Percentiles rank a stretch among this genome's conserved stretches.
These are phyloP conservation scores for Liquidambar formosana DNA, from an alignment of 164 flowering plant genomes.

Conservation along the genomic window DNA sequence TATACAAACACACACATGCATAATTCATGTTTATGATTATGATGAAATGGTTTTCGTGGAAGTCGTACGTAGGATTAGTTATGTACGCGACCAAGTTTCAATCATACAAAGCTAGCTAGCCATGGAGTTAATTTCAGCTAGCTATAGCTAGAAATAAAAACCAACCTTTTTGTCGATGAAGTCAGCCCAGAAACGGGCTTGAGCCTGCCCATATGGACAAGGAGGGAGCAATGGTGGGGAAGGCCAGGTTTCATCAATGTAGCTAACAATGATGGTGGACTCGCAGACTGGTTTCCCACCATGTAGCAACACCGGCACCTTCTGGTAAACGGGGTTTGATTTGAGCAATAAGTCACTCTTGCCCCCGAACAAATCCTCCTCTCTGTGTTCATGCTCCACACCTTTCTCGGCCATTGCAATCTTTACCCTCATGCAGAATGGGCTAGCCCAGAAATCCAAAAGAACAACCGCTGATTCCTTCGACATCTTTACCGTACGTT, in stretches of 20 bases:
- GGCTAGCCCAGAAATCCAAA: conserved; percentile 47
- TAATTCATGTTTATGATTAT: too few relatives aligned
- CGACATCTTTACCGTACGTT: conserved; percentile 26
- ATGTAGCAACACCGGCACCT: conserved; percentile 54
- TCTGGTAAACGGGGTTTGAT: conserved; percentile 50
- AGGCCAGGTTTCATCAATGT: conserved; percentile 58
- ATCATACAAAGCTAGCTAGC: neutral
- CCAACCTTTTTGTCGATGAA: conserved; percentile 53
- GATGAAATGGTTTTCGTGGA: too few relatives aligned
- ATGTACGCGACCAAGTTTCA: too few relatives aligned
- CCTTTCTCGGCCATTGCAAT: conserved; percentile 55
- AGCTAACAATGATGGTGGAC: conserved; percentile 41
- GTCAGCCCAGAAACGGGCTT: conserved; percentile 59
- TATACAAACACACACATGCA: too few relatives aligned
- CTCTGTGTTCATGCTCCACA: conserved; percentile 30
- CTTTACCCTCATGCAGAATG: conserved; percentile 46
- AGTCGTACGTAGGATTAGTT: too few relatives aligned
- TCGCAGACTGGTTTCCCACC: conserved; percentile 46
- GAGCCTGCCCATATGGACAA: conserved; percentile 36
- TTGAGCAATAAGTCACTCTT: conserved; percentile 53
- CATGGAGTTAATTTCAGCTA: too few relatives aligned
- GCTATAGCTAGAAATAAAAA: neutral
- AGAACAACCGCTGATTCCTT: conserved; percentile 33
- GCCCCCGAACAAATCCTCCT: conserved; percentile 40
- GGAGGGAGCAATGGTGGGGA: conserved; percentile 48